A percentile compares a stretch with the other conserved stretches of the same genome.
These are phyloP conservation scores for Carex cristatella DNA, from an alignment of 176 grass and related monocot genomes.

Conservation along the genomic window DNA sequence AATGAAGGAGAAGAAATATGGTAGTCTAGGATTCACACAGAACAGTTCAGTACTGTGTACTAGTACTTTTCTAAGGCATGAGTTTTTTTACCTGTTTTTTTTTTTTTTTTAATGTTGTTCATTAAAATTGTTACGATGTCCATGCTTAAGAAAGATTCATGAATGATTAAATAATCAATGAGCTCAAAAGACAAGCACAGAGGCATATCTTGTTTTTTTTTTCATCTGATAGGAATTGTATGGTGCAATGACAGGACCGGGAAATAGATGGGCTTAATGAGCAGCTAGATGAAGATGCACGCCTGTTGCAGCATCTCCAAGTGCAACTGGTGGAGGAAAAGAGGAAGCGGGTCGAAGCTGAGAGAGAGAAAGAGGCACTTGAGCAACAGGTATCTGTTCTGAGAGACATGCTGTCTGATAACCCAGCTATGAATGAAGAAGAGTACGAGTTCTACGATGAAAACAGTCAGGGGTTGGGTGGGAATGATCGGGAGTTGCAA, in stretches of 20 bases:
- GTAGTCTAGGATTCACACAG: too few relatives aligned
- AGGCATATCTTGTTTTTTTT: not conserved
- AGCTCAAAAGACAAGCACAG: not conserved
- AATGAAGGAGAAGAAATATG: not conserved
- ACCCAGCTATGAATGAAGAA: slow-evolving; percentile 43
- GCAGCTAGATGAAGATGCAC: slow-evolving; percentile 89
- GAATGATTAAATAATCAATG: not conserved
- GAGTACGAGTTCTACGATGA: slow-evolving; percentile 17
- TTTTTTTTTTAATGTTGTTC: not conserved
- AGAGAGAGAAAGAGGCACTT: slow-evolving; percentile 77
- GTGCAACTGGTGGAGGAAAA: slow-evolving; percentile 67
- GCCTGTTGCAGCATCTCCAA: slow-evolving; percentile 74
- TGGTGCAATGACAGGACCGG: slow-evolving; percentile 49
- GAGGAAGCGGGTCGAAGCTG: slow-evolving; percentile 65
- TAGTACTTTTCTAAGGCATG: not conserved
- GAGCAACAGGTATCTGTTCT: slow-evolving; percentile 83
- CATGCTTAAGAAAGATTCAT: not conserved
- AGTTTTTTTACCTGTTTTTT: not conserved
- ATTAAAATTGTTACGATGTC: not conserved
- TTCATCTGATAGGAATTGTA: not conserved
- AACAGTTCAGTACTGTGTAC: not conserved
- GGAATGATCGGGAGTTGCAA: not conserved
- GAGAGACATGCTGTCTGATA: slow-evolving; percentile 70
- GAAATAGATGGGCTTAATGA: slow-evolving; percentile 88
- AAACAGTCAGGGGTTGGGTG: not conserved